Base-by-base conservation (phyloP, 176 grass and related monocot genomes). In the Tillandsia fasciculata region DNA sequence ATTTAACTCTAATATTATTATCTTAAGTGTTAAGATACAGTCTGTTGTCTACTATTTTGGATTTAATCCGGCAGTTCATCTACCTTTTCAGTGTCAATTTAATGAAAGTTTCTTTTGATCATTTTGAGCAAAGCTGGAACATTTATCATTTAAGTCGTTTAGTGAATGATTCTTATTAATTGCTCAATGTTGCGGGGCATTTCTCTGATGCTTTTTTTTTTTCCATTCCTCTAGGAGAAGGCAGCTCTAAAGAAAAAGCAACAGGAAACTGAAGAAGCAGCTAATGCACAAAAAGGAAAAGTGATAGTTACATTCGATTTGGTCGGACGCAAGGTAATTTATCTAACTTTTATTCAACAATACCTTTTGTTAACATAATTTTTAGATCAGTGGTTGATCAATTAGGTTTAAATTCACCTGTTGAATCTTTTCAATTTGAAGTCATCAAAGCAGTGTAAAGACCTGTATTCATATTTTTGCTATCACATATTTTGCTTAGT, bases 271-370 rank as follows among this genome's bases (percentile, higher is more conserved):
- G 74, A 93, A 80, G 89, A 85, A 79, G 84, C 84, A 69, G 82
- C 83, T 69, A 74, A 83, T 77, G 91, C 59, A 50, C 67, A 74
- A 24, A 87, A 82, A 68, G 81, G 83, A 27, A 97, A 90, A 79
- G 81, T 93, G 12, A 78, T 85, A n/a, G 76, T 97, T 29, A 90
- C 89, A 48, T 97, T 97, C 75, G 94, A 97, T 90, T 84, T 99
- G 87, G 79, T 99, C 77, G 94, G 94, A 10, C 89, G 89, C 27
- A 97, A 97, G 94, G 94, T 97, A 83, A 82, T 56, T 77, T 63
- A 11, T 72, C 12, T 53, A 15, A 64, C 50, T 15, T 51, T 57
- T 78, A 26, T 50, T 72, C 10, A 9, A 11, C 71, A 58, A 12
- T 63, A 10, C 14, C 49, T 17, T 70, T 75, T 18, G 8, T 49